Base-by-base conservation (phyloP, 306 rosid genomes). In the Gynostemma pentaphyllum region DNA sequence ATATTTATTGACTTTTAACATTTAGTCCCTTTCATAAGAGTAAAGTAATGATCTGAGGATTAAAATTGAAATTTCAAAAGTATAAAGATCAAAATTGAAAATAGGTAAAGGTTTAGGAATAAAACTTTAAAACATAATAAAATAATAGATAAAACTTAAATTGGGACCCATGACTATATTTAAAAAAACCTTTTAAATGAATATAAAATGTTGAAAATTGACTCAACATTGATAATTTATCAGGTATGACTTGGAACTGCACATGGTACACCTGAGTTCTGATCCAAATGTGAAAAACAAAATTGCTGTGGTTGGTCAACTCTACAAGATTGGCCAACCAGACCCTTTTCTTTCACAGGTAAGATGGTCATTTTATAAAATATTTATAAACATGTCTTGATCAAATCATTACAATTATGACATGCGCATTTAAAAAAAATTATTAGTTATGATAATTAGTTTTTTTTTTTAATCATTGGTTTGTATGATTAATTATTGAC, bases 191-290 rank as follows among this genome's bases (percentile, higher is more conserved):
- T 52, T 12, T 55, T 28, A 55, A 2, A 56, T 37, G 18, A 13
- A 9, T 42, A 4, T 41, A 41, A 21, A 2, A 14, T 41, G 23
- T 39, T 41, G 34, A 40, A 22, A 19, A 60, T 55, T 55, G n/a
- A n/a, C n/a, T n/a, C n/a, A 55, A 55, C 5, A 30, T 55, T 5
- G 15, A 4, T 16, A 19, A 45, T 23, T 13, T 37, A n/a, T 42
- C 34, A 85, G 96, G 79, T 82, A 77, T 67, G 92, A 86, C 12
- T 4, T 84, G 75, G 97, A 89, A 76, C 67, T 84, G 1, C 97
- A 89, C 56, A 71, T 84, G 92, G 87, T 89, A 70, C 97, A 89
- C 40, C 13, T 40, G 32, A 74, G 67, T 61, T 16, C 24, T 54
- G 64, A 72, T 45, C 51, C 49, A 63, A 74, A 54, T 0, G 73